Evolutionary conservation across 2,329 filamentous ascomycete species (phyloP).

Genomic region (Trichoderma simmonsii): DNA sequence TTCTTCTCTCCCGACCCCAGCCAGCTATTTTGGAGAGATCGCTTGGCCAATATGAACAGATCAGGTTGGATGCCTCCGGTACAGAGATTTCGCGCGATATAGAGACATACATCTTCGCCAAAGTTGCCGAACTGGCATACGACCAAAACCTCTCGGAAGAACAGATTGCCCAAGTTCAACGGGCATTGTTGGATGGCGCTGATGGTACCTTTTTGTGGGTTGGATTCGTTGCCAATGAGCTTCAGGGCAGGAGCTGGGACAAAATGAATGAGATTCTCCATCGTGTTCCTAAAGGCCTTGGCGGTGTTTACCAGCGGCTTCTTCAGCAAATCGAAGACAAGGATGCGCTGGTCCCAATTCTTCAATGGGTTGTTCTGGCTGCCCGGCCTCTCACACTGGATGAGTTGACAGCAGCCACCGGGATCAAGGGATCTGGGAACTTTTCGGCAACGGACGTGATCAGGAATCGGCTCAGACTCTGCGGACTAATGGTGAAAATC

Average conservation of each 20-base stretch:
- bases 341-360: neutral
- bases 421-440: neutral
- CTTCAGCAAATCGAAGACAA: neutral
- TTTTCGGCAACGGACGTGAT: neutral
- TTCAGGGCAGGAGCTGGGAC: slow-evolving; percentile 9
- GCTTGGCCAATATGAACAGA: neutral
- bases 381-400: neutral
- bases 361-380: slow-evolving; percentile 11
- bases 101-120: neutral
- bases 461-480: neutral
- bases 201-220: slow-evolving; percentile 10
- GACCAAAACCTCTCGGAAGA: slow-evolving; percentile 1
- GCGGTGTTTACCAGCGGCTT: slow-evolving; percentile 1
- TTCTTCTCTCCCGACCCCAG: neutral
- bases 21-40: neutral
- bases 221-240: slow-evolving; percentile 12
- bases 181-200: neutral
- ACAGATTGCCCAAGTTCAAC: neutral
- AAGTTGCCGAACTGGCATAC: neutral
- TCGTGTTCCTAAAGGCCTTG: slow-evolving; percentile 1
- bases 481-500: neutral
- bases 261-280: slow-evolving; percentile 3
- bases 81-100: neutral
- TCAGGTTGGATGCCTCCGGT: neutral
- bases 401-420: neutral